These are phyloP conservation scores for Aspergillus hiratsukae DNA, from an alignment of 2,329 filamentous ascomycete species.

Conservation along the genomic window DNA sequence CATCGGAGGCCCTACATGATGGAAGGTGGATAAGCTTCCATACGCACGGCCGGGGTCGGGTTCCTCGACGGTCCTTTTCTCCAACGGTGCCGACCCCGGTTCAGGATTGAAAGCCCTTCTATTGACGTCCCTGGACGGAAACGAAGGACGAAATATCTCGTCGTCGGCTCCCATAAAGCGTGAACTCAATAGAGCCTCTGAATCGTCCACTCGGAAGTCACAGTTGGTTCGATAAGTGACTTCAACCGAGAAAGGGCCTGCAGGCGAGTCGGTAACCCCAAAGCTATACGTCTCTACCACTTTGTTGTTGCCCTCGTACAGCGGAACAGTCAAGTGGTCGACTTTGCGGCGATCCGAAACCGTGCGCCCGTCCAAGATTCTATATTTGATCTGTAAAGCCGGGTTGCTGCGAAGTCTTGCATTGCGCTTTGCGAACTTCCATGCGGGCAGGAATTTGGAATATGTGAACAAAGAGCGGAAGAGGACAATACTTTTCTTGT, in stretches of 20 bases:
- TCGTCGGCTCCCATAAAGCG: slow-evolving; percentile 91
- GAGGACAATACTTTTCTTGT: slow-evolving; percentile 95
- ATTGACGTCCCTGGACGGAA: slow-evolving; percentile 51
- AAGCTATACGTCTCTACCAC: slow-evolving; percentile 75
- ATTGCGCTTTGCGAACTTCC: slow-evolving; percentile 74
- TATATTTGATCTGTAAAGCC: slow-evolving; percentile 70
- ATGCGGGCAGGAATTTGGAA: slow-evolving; percentile 76
- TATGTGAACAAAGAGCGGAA: slow-evolving; percentile 85
- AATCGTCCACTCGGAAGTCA: slow-evolving; percentile 86
- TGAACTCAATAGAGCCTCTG: slow-evolving; percentile 84
- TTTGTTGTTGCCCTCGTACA: slow-evolving; percentile 60
- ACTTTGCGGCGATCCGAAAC: slow-evolving; percentile 47
- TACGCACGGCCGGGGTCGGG: slow-evolving; percentile 73
- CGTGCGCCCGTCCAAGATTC: slow-evolving; percentile 62
- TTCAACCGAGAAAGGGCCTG: slow-evolving; percentile 74
- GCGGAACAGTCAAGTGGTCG: slow-evolving; percentile 67
- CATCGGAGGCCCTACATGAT: slow-evolving; percentile 68
- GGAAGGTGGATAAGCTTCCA: slow-evolving; percentile 83
- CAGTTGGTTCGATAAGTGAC: slow-evolving; percentile 85
- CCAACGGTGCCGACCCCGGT: slow-evolving; percentile 69
- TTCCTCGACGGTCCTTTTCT: slow-evolving; percentile 46
- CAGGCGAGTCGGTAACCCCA: slow-evolving; percentile 78
- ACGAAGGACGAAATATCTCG: slow-evolving; percentile 75
- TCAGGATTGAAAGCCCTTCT: slow-evolving; percentile 43
- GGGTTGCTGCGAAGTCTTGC: slow-evolving; percentile 64